These are phyloP conservation scores for Grammothele lineata DNA, from an alignment of 768 basidiomycete species.

Conservation along the genomic window DNA sequence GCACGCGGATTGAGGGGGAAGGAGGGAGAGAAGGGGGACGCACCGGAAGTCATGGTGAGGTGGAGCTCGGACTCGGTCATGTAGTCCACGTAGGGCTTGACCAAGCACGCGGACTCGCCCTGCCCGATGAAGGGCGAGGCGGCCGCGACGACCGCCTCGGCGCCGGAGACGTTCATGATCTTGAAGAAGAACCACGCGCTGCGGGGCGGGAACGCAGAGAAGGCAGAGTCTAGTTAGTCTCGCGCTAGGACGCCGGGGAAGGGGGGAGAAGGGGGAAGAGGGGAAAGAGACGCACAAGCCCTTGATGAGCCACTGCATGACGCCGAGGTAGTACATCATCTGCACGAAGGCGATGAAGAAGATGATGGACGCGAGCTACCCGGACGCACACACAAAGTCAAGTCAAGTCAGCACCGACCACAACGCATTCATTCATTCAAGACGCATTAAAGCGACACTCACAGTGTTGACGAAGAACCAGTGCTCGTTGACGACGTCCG, in stretches of 20 bases:
- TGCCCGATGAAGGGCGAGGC: constrained; percentile 93
- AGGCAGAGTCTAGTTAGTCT: no score
- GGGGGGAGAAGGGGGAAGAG: not conserved
- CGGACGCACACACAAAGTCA: no score
- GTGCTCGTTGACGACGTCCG: constrained; percentile 55
- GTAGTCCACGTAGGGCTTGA: constrained; percentile 75
- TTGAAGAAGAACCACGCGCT: constrained; percentile 95
- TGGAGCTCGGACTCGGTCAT: constrained; percentile 89
- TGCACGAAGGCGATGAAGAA: constrained; percentile 94
- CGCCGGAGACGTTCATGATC: constrained; percentile 87
- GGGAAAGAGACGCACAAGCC: constrained; percentile 53
- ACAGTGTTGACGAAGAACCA: constrained; percentile 88
- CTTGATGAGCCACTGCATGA: constrained; percentile 92
- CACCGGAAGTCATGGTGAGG: constrained; percentile 82
- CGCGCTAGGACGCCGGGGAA: not conserved
- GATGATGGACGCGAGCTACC: constrained; percentile 75
- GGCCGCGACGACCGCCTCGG: constrained; percentile 89
- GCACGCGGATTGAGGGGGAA: not conserved
- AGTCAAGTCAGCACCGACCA: constrained; percentile 12
- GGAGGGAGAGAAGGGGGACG: constrained; percentile 5
- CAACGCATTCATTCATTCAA: constrained; percentile 10
- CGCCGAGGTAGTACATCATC: constrained; percentile 86
- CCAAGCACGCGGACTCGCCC: constrained; percentile 85
- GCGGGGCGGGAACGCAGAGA: no score
- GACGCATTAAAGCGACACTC: no score